Percentiles rank a stretch among this genome's conserved stretches.
These are phyloP conservation scores for Dalbergia cochinchinensis DNA, from an alignment of 306 rosid genomes.

Conservation along the genomic window DNA sequence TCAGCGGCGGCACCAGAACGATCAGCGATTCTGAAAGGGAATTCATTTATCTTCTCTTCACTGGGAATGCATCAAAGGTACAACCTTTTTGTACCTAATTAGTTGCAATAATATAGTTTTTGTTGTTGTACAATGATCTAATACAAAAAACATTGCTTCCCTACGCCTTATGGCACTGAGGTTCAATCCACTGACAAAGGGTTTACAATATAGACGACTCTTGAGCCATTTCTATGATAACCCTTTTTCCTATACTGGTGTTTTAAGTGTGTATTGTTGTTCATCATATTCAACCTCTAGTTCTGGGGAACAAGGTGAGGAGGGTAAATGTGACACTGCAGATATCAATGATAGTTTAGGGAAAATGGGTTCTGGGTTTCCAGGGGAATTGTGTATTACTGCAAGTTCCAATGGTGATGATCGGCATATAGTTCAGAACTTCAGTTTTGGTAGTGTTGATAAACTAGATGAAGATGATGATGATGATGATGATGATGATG, in stretches of 20 bases:
- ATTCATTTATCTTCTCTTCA: no score
- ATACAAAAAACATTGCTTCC: background rate
- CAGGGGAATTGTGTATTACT: slow-evolving; percentile 42
- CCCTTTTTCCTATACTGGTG: slow-evolving; percentile 33
- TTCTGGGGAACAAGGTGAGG: slow-evolving; percentile 38
- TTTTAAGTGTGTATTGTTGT: slow-evolving; percentile 24
- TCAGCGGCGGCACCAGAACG: no score
- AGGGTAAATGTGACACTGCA: slow-evolving; percentile 35
- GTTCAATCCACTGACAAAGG: slow-evolving; percentile 33
- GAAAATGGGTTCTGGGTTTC: slow-evolving; percentile 51
- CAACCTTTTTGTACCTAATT: no score
- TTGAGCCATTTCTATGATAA: slow-evolving; percentile 35
- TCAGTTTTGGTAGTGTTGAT: background rate
- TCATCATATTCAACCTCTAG: slow-evolving; percentile 49
- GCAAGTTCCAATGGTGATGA: slow-evolving; percentile 46
- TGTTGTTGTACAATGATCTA: no score
- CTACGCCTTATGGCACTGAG: slow-evolving; percentile 39
- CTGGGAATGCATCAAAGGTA: no score
- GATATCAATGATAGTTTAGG: slow-evolving; percentile 36
- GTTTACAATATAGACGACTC: slow-evolving; percentile 16
- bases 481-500: slow-evolving; percentile 40
- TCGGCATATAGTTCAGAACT: background rate
- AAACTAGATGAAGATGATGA: slow-evolving; percentile 21
- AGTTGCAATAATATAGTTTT: no score
- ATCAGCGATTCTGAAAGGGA: no score